Conservation (phyloP, 768 basidiomycete genomes). For the Xanthoconium stramineum region DNA sequence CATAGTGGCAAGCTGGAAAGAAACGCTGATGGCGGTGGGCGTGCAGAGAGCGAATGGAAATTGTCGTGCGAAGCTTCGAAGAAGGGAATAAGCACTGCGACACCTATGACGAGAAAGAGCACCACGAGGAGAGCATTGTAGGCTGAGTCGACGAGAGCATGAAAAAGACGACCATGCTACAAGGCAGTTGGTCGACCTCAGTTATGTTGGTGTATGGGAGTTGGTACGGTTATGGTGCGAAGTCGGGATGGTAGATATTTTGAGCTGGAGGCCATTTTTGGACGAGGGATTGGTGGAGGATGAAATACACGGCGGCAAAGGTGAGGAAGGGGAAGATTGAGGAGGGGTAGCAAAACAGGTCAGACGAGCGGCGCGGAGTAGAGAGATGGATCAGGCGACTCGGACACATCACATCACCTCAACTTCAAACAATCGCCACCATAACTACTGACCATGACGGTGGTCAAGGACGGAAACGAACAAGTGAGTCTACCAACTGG, state of each 20-base stretch:
- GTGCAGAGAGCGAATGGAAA: conserved; percentile 35
- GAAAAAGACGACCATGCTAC: conserved; percentile 45
- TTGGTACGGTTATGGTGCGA: neutral
- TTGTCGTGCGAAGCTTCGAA: conserved; percentile 44
- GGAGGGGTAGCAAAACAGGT: conserved; percentile 13
- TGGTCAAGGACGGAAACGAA: too few species aligned
- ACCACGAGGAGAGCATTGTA: conserved; percentile 17
- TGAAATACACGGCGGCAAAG: conserved; percentile 7
- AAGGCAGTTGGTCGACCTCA: neutral
- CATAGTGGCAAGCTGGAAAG: conserved; percentile 40
- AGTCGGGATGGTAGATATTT: too few species aligned
- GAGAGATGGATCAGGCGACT: neutral
- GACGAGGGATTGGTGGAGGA: too few species aligned
- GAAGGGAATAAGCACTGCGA: conserved; percentile 35
- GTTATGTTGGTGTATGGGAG: conserved; percentile 39
- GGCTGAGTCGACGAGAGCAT: conserved; percentile 19
- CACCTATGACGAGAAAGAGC: conserved; percentile 8
- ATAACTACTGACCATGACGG: too few species aligned
- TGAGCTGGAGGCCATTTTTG: too few species aligned
- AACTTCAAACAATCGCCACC: too few species aligned
- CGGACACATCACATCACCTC: too few species aligned
- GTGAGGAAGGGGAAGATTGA: conserved; percentile 20
- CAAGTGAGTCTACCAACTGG: too few species aligned
- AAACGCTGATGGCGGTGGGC: conserved; percentile 40
- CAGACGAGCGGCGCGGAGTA: neutral